phyloP scores from a whole-genome alignment of 306 rosid species.

The Albizia julibrissin region DNA sequence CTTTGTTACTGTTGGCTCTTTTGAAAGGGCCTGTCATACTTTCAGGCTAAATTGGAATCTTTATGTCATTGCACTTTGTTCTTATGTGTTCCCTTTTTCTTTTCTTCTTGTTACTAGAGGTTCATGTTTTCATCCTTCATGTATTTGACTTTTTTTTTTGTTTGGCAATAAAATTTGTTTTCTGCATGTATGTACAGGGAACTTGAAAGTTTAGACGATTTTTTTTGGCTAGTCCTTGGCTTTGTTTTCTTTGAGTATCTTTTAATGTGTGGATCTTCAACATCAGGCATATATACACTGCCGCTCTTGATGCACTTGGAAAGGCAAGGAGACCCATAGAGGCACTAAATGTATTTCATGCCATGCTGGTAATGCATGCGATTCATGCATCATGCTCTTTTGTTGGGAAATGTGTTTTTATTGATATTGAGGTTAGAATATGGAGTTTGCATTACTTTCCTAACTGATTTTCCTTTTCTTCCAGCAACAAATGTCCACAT shows the following conservation, averaged over 20 bases:
- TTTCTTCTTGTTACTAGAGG: neutral
- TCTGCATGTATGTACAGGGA: neutral
- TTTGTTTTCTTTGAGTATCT: neutral
- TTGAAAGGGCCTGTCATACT: neutral
- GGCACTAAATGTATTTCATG: conserved; percentile 77
- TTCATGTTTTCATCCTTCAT: neutral
- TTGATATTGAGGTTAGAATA: conserved; percentile 29
- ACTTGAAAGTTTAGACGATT: conserved; percentile 3
- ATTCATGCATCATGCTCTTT: conserved; percentile 26
- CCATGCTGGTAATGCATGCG: conserved; percentile 70
- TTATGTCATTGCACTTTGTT: neutral
- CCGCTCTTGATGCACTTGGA: conserved; percentile 91
- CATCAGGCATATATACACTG: conserved; percentile 72
- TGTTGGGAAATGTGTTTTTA: conserved; percentile 18
- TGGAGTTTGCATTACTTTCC: conserved; percentile 16
- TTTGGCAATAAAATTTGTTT: neutral
- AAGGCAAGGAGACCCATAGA: conserved; percentile 92
- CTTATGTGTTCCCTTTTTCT: neutral
- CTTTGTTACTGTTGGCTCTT: neutral
- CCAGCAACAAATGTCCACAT: conserved; percentile 89
- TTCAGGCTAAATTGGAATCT: neutral
- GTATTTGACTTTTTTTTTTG: neutral
- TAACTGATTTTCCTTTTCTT: conserved; percentile 40
- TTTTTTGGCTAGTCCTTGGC: conserved; percentile 22
- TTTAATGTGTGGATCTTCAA: conserved; percentile 24